Conservation (phyloP, 169 alveolate genomes). For the Eimeria mitis region DNA sequence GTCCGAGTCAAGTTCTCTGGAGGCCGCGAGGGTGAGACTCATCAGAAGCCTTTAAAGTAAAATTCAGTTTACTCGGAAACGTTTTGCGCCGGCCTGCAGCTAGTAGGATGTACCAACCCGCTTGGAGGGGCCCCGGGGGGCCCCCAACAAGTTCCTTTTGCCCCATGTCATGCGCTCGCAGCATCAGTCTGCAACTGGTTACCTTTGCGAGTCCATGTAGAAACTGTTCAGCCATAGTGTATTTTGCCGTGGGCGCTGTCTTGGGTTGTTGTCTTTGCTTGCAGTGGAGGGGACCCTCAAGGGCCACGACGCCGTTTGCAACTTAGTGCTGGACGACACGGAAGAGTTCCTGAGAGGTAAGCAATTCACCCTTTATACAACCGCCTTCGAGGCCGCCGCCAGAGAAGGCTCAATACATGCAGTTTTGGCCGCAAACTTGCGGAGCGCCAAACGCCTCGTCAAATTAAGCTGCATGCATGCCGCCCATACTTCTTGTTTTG, state of each 20-base stretch:
- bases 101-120: not conserved
- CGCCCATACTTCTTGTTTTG: not conserved
- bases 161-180: not conserved
- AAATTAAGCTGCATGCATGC: not conserved
- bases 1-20: constrained; percentile 93
- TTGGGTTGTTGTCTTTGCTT: constrained; percentile 5
- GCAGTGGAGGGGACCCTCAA: constrained; percentile 92
- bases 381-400: not conserved
- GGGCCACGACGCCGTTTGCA: constrained; percentile 94
- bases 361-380: not conserved
- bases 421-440: not conserved
- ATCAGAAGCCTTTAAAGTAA: not conserved
- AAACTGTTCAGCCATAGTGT: not conserved
- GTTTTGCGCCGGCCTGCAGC: not conserved
- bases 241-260: not conserved
- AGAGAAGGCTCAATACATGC: not conserved
- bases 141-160: not conserved
- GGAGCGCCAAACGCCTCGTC: no score
- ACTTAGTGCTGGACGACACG: constrained; percentile 93
- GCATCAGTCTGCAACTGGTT: not conserved
- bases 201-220: not conserved
- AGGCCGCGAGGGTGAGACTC: constrained; percentile 91
- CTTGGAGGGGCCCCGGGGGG: not conserved
- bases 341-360: constrained; percentile 93
- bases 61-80: not conserved